phyloP scores from a whole-genome alignment of 75 land plant genomes.

The Picea sitchensis region DNA sequence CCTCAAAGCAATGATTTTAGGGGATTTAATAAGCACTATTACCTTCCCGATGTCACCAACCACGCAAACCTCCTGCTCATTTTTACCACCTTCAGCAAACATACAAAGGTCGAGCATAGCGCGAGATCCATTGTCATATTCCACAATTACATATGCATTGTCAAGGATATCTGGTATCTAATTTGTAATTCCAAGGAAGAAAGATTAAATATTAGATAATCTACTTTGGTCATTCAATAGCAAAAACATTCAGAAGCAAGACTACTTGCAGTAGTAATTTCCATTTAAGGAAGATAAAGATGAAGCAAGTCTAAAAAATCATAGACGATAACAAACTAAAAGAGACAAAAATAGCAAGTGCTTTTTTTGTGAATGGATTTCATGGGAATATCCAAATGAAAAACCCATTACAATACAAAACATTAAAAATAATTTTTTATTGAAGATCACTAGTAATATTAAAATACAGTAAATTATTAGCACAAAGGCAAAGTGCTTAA shows the following conservation, averaged over 20 bases:
- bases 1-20: slow-evolving; percentile 4
- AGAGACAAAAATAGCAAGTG: neutral
- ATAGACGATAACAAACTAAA: neutral
- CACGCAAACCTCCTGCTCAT: slow-evolving; percentile 98
- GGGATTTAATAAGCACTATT: neutral
- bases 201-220: neutral
- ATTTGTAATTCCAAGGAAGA: too few species aligned
- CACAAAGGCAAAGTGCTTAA: neutral
- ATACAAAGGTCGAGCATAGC: slow-evolving; percentile 96
- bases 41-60: slow-evolving; percentile 98
- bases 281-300: neutral
- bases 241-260: neutral
- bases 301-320: neutral
- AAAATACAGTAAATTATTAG: neutral
- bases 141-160: slow-evolving; percentile 93
- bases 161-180: slow-evolving; percentile 97
- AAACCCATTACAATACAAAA: neutral
- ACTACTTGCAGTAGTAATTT: neutral
- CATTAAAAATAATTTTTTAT: neutral
- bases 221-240: neutral
- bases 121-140: slow-evolving; percentile 92
- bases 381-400: slow-evolving; percentile 1
- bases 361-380: neutral
- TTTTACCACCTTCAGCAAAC: slow-evolving; percentile 99
- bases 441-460: neutral